Evolutionary conservation across 768 basidiomycete species (phyloP).

Genomic region (Punctularia strigosozonata): DNA sequence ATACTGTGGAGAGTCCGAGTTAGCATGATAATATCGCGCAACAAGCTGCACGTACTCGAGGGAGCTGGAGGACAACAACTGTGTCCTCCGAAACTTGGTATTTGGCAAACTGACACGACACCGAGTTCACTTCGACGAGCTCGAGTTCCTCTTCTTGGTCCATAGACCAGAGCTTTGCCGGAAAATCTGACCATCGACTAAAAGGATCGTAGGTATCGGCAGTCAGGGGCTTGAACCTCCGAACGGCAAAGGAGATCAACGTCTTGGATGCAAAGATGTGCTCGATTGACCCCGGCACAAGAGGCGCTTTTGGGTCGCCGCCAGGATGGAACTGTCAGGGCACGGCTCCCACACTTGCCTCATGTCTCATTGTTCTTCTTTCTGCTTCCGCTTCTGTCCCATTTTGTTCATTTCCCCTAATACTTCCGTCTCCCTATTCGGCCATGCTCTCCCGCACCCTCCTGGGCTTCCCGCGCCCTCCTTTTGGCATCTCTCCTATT

Average conservation of each 20-base stretch:
- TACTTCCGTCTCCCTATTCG: no score
- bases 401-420: no score
- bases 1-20: no score
- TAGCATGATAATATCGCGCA: no score
- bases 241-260: constrained; percentile 1
- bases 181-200: background rate
- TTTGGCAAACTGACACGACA: constrained; percentile 2
- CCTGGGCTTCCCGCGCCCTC: no score
- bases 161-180: background rate
- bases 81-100: background rate
- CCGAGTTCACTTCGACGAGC: background rate
- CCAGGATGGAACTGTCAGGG: no score
- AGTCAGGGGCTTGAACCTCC: background rate
- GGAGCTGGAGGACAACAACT: constrained; percentile 1
- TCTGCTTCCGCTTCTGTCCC: no score
- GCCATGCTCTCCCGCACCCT: no score
- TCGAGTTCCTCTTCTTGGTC: background rate
- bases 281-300: constrained; percentile 8
- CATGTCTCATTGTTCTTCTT: no score
- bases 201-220: constrained; percentile 1
- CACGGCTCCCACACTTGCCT: no score
- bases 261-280: background rate
- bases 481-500: no score
- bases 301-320: no score
- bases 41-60: constrained; percentile 2